Evolutionary conservation across 2,329 filamentous ascomycete genomes (phyloP), one percentile per base, ranked within the genome.

Genomic region (Trichoderma koningii): DNA sequence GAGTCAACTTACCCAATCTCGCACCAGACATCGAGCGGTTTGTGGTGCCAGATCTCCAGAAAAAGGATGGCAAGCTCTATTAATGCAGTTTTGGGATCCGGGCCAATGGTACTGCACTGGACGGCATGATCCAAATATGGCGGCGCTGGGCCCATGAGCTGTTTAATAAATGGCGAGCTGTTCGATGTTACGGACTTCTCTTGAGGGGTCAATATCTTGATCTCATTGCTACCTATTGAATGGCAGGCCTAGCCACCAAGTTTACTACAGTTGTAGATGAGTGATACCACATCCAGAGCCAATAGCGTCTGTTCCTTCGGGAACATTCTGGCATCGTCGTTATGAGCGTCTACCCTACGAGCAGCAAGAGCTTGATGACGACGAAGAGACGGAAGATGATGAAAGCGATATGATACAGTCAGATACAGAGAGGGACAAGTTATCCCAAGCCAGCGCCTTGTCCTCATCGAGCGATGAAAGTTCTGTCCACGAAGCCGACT

Each of bases 11-110:
- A 7, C 42, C 55, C n/a, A 28, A 17, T 48, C 9, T 23, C 12
- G 7, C 42, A 45, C 55, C 55, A 59, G 9, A 19, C 3, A 19
- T 62, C 59, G 28, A 62, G 45, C 2, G 59, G 21, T 15, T 51
- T 41, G 7, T 62, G 59, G 21, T 62, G 48, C 59, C 59, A 62
- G 34, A 62, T 62, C n/a, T 62, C 59, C 3, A 62, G 38, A 3
- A 62, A 44, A 3, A 62, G 19, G 23, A 62, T 62, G 7, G 47
- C 59, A 7, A 62, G 48, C 28, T 62, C 59, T 14, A 38, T 38
- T 38, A 62, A 51, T 15, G 48, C 48, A 17, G 48, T 52, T 42
- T 62, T 62, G 17, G 59, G 59, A 17, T 62, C 59, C 41, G 47
- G 55, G 1, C 55, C 42, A 12, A 47, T 38, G 10, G 30, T 34